phyloP scores from a whole-genome alignment of 2,329 filamentous ascomycete species.

The Colletotrichum abscissum region DNA sequence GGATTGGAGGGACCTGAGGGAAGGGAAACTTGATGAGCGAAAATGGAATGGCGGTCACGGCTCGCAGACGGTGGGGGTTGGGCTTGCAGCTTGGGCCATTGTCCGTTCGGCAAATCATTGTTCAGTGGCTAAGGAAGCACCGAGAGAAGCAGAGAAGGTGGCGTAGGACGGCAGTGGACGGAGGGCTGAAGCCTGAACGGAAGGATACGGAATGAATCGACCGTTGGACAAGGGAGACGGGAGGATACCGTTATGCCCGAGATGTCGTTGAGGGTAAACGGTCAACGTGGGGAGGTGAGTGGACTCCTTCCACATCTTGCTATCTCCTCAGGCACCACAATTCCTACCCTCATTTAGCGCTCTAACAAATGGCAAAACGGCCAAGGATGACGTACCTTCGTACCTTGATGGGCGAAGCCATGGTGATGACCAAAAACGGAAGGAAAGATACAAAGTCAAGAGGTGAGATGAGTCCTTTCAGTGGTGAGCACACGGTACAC shows the following conservation, averaged over 20 bases:
- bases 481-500: slow-evolving; percentile 9
- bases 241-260: background rate
- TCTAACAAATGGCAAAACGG: background rate
- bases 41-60: slow-evolving; percentile 31
- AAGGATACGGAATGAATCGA: slow-evolving; percentile 53
- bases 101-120: slow-evolving; percentile 23
- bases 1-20: background rate
- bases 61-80: slow-evolving; percentile 32
- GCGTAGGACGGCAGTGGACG: slow-evolving; percentile 56
- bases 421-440: slow-evolving; percentile 31
- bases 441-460: slow-evolving; percentile 27
- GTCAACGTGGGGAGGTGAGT: background rate
- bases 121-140: slow-evolving; percentile 38
- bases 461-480: slow-evolving; percentile 23
- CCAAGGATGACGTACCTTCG: slow-evolving; percentile 19
- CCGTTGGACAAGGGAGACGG: background rate
- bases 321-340: no score
- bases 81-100: slow-evolving; percentile 19
- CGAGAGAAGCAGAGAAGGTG: slow-evolving; percentile 67
- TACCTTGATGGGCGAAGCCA: slow-evolving; percentile 21
- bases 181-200: slow-evolving; percentile 50
- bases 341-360: no score
- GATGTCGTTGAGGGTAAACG: background rate
- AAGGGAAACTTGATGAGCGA: slow-evolving; percentile 3
- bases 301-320: background rate